Conservation (phyloP, 2,329 filamentous ascomycete species). For the Penicillium sp. region DNA sequence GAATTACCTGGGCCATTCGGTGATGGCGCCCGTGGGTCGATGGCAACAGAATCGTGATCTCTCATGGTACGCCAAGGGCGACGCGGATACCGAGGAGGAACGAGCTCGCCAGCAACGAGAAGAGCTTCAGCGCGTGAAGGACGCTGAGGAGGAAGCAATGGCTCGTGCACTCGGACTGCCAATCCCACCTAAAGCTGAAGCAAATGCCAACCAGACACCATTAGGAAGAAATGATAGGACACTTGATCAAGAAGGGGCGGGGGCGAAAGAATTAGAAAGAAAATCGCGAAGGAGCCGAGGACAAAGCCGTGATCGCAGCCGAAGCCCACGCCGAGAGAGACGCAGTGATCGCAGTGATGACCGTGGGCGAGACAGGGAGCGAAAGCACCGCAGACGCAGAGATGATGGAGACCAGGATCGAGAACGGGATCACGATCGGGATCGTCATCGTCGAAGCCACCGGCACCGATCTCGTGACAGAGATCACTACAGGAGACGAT, state of each 20-base stretch:
- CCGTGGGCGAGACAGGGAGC: conserved; percentile 43
- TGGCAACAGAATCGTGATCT: conserved; percentile 82
- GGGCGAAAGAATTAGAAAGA: conserved; percentile 29
- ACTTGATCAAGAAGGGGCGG: conserved; percentile 31
- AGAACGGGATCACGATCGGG: conserved; percentile 34
- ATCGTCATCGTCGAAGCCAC: conserved; percentile 38
- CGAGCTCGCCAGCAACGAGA: conserved; percentile 62
- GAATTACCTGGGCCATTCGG: conserved; percentile 84
- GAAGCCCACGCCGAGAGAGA: conserved; percentile 38
- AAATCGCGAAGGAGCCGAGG: conserved; percentile 29
- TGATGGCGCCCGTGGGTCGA: conserved; percentile 89
- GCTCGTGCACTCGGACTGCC: conserved; percentile 80
- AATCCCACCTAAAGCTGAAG: conserved; percentile 61
- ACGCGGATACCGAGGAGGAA: conserved; percentile 56
- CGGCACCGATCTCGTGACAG: conserved; percentile 39
- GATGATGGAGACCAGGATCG: conserved; percentile 46
- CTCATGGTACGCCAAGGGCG: conserved; percentile 65
- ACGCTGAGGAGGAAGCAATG: conserved; percentile 91
- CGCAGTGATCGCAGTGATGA: conserved; percentile 36
- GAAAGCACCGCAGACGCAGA: conserved; percentile 28
- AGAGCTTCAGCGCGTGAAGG: conserved; percentile 80
- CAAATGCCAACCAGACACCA: conserved; percentile 66
- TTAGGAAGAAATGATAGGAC: conserved; percentile 62
- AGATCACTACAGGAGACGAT: conserved; percentile 32
- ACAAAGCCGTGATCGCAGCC: conserved; percentile 38